Conservation (phyloP, 2,329 filamentous ascomycete species). For the Leptographium galeiforme region DNA sequence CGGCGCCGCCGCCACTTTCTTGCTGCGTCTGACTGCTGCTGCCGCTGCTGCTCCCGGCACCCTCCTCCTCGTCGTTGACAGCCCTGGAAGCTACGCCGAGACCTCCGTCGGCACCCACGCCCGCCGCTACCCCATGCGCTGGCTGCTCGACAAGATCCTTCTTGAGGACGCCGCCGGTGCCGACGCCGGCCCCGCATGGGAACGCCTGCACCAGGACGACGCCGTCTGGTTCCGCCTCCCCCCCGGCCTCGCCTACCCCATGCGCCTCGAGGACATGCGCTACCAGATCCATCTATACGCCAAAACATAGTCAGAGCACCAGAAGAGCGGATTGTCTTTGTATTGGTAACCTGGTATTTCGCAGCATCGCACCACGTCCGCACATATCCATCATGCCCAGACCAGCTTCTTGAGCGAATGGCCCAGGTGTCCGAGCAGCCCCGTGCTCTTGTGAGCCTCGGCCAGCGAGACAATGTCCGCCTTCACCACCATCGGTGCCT, state of each 20-base stretch:
- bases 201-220: constrained; percentile 61
- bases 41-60: constrained; percentile 36
- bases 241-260: constrained; percentile 58
- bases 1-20: constrained; percentile 60
- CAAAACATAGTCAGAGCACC: neutral
- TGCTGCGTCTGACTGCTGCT: constrained; percentile 52
- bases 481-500: constrained; percentile 36
- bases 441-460: constrained; percentile 78
- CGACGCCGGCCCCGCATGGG: constrained; percentile 41
- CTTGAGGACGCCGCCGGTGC: constrained; percentile 19
- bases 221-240: constrained; percentile 74
- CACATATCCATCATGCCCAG: constrained; percentile 41
- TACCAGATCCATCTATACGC: constrained; percentile 82
- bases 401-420: constrained; percentile 90
- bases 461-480: constrained; percentile 69
- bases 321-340: neutral
- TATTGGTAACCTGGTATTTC: no score
- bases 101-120: constrained; percentile 51
- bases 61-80: constrained; percentile 76
- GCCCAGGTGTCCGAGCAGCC: constrained; percentile 72
- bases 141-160: constrained; percentile 78
- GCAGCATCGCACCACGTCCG: neutral
- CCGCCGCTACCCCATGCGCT: constrained; percentile 81
- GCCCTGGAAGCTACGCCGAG: constrained; percentile 84
- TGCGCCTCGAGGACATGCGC: constrained; percentile 85